A percentile compares a stretch with the other conserved stretches of the same genome.
Conservation (phyloP, 352 stramenopile genomes). For the Phytophthora sojae region DNA sequence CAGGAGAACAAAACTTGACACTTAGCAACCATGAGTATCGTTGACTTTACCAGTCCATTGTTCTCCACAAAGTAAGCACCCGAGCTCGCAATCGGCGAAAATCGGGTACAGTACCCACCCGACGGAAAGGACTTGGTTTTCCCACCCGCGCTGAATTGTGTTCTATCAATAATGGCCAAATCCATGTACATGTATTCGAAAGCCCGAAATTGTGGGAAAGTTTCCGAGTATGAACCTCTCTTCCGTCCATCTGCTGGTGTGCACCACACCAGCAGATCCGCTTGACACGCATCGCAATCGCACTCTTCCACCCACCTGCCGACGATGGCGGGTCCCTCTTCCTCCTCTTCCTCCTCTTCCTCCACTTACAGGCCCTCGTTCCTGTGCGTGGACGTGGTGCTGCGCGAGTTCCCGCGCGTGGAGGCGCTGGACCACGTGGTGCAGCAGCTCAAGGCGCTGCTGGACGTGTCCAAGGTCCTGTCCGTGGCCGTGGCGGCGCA, state of each 20-base stretch:
- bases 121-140: too few species aligned
- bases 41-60: too few species aligned
- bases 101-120: too few species aligned
- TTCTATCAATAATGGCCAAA: too few species aligned
- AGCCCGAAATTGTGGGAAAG: too few species aligned
- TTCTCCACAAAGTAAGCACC: too few species aligned
- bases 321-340: background rate
- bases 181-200: too few species aligned
- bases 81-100: too few species aligned
- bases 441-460: constrained; percentile 29
- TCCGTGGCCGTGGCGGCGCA: constrained; percentile 39
- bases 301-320: background rate
- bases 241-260: background rate
- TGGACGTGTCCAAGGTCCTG: constrained; percentile 44
- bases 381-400: constrained; percentile 41
- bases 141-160: too few species aligned
- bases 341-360: constrained; percentile 7
- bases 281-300: background rate
- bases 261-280: background rate
- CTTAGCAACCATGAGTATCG: too few species aligned
- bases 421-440: constrained; percentile 41
- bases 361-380: background rate
- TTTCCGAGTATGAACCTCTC: background rate
- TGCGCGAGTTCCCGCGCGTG: constrained; percentile 28
- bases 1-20: too few species aligned